phyloP scores from a whole-genome alignment of 1,284 basidiomycete species.

The Lignosus rhinocerotis region DNA sequence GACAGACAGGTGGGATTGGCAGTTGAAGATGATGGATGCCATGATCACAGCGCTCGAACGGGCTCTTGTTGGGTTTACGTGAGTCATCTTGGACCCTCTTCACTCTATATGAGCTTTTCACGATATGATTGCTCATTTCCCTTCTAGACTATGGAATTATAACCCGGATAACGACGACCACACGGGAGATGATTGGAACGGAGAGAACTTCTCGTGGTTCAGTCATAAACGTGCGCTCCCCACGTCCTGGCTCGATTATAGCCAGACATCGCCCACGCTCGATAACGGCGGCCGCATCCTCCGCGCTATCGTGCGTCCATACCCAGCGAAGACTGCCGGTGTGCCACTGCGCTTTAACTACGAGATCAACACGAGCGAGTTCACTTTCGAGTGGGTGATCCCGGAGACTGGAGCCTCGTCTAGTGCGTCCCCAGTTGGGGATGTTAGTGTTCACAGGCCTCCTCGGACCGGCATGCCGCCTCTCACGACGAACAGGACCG shows the following conservation, averaged over 20 bases:
- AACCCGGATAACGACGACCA: constrained; percentile 85
- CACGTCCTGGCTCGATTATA: constrained; percentile 48
- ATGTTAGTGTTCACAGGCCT: constrained; percentile 34
- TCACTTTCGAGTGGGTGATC: constrained; percentile 63
- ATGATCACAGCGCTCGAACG: constrained; percentile 78
- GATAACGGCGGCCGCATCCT: constrained; percentile 85
- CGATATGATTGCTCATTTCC: neutral
- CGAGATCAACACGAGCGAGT: constrained; percentile 67
- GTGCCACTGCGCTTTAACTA: constrained; percentile 68
- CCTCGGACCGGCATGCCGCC: constrained; percentile 40
- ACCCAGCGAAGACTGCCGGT: constrained; percentile 78
- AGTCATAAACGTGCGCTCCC: constrained; percentile 61
- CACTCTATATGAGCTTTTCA: neutral
- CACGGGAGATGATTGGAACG: constrained; percentile 91
- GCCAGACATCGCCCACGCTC: constrained; percentile 60
- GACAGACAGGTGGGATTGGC: constrained; percentile 79
- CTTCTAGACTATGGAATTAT: constrained; percentile 86
- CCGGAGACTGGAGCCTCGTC: constrained; percentile 27
- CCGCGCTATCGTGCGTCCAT: constrained; percentile 75
- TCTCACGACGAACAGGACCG: constrained; percentile 62
- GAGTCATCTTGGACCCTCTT: constrained; percentile 33
- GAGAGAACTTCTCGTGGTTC: constrained; percentile 96
- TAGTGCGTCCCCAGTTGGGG: neutral
- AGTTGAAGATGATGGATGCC: constrained; percentile 87
- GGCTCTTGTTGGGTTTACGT: constrained; percentile 81